Conservation (phyloP, 257 asterid genomes). For the Petunia secreta region DNA sequence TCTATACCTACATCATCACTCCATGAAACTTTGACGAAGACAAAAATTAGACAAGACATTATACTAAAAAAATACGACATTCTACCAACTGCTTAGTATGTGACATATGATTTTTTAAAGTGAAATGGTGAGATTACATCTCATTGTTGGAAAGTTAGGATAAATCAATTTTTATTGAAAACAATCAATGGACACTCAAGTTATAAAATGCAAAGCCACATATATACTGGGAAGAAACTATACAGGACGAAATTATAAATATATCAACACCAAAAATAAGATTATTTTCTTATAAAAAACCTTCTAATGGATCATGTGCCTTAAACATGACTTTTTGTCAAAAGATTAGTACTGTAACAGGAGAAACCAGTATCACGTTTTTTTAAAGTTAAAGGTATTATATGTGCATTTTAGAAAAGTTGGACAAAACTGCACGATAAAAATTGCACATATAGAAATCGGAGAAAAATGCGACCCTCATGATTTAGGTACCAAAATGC, state of each 20-base stretch:
- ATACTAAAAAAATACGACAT: not conserved
- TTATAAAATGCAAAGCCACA: not conserved
- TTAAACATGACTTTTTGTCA: not conserved
- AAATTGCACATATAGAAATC: too few species aligned
- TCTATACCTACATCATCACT: not conserved
- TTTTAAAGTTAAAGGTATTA: too few species aligned
- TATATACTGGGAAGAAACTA: not conserved
- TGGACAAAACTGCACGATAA: too few species aligned
- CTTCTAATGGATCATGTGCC: not conserved
- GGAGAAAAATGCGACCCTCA: too few species aligned
- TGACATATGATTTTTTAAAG: not conserved
- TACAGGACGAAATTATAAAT: not conserved
- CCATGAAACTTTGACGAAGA: not conserved
- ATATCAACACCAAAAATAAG: not conserved
- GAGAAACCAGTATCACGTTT: too few species aligned
- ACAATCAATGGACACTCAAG: not conserved
- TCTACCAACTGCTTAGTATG: not conserved
- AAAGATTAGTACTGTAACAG: too few species aligned
- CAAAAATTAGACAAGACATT: not conserved
- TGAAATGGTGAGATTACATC: not conserved
- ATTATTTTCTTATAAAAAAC: not conserved
- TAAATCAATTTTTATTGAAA: constrained; percentile 4
- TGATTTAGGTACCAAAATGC: too few species aligned
- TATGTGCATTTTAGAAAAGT: too few species aligned
- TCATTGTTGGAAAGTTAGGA: not conserved